A percentile compares a stretch with the other conserved stretches of the same genome.
These are phyloP conservation scores for Globisporangium canariense DNA, from an alignment of 352 stramenopile species.

Conservation along the genomic window DNA sequence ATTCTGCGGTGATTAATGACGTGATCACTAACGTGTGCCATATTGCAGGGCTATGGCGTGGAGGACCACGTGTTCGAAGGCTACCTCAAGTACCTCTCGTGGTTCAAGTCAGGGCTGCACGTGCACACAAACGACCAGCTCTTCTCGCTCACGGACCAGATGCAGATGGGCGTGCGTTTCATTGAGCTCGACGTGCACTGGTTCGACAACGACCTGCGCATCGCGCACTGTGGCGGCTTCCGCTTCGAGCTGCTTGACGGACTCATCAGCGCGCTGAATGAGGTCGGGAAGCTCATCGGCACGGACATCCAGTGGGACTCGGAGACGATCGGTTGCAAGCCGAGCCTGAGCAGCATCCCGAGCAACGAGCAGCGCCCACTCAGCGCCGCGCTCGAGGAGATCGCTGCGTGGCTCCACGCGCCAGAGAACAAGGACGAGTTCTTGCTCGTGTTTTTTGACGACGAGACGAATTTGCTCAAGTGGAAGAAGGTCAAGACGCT, in stretches of 20 bases:
- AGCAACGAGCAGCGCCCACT: slow-evolving; percentile 48
- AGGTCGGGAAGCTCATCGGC: slow-evolving; percentile 47
- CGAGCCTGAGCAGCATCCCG: slow-evolving; percentile 66
- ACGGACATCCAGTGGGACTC: slow-evolving; percentile 68
- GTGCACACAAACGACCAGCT: slow-evolving; percentile 71
- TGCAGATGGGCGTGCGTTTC: slow-evolving; percentile 63
- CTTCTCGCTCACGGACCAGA: slow-evolving; percentile 64
- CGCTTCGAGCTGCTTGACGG: slow-evolving; percentile 51
- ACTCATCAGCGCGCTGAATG: slow-evolving; percentile 65
- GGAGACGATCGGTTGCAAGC: slow-evolving; percentile 65
- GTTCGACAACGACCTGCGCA: slow-evolving; percentile 60
- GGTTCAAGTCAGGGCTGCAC: slow-evolving; percentile 45
- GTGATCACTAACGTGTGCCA: background rate
- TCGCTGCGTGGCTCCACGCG: slow-evolving; percentile 53
- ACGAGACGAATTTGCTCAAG: slow-evolving; percentile 62
- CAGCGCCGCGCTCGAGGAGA: slow-evolving; percentile 41
- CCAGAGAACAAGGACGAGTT: slow-evolving; percentile 63
- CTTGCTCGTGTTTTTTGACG: slow-evolving; percentile 84
- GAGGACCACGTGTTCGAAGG: slow-evolving; percentile 65
- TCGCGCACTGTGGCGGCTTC: slow-evolving; percentile 69
- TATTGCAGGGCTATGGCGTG: slow-evolving; percentile 51
- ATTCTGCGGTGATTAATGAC: background rate
- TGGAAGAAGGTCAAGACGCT: slow-evolving; percentile 80
- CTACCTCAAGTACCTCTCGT: slow-evolving; percentile 56
- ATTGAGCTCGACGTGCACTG: slow-evolving; percentile 70